Evolutionary conservation across 371 early-diverging fungal species (phyloP).

Genomic region (Sanchytrium tribonematis): DNA sequence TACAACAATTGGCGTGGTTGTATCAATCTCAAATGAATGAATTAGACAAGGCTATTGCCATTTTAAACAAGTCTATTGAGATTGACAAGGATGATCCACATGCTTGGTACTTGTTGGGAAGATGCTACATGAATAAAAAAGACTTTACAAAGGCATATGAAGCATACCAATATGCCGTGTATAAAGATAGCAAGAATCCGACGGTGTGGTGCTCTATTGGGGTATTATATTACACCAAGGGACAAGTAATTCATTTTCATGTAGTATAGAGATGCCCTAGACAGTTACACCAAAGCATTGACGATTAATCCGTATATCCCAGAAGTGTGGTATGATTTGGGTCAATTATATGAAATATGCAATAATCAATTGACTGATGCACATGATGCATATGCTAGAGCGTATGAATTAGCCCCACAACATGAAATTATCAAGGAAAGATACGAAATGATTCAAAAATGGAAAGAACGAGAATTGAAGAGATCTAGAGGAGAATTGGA

Average conservation of each 20-base stretch:
- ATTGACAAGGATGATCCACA: constrained; percentile 63
- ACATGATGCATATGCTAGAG: constrained; percentile 78
- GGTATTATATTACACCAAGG: constrained; percentile 82
- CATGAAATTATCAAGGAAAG: constrained; percentile 54
- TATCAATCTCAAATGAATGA: constrained; percentile 52
- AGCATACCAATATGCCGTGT: constrained; percentile 89
- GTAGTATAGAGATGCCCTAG: constrained; percentile 66
- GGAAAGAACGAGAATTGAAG: too few species aligned
- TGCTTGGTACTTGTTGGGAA: constrained; percentile 76
- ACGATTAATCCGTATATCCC: constrained; percentile 68
- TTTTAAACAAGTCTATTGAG: constrained; percentile 51
- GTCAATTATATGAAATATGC: constrained; percentile 79
- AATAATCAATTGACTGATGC: constrained; percentile 90
- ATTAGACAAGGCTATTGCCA: constrained; percentile 51
- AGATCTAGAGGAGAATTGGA: not conserved
- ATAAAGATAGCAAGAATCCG: constrained; percentile 60
- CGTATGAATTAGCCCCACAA: constrained; percentile 59
- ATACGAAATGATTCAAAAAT: too few species aligned
- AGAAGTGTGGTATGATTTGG: constrained; percentile 90
- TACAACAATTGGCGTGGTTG: constrained; percentile 86
- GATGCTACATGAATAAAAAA: constrained; percentile 82
- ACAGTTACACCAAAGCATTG: constrained; percentile 84
- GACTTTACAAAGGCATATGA: constrained; percentile 86
- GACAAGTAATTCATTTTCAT: constrained; percentile 22
- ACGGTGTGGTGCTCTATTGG: constrained; percentile 97